These are phyloP conservation scores for Chrysanthemum makinoi DNA, from an alignment of 129 eudicot genomes.

Conservation along the genomic window DNA sequence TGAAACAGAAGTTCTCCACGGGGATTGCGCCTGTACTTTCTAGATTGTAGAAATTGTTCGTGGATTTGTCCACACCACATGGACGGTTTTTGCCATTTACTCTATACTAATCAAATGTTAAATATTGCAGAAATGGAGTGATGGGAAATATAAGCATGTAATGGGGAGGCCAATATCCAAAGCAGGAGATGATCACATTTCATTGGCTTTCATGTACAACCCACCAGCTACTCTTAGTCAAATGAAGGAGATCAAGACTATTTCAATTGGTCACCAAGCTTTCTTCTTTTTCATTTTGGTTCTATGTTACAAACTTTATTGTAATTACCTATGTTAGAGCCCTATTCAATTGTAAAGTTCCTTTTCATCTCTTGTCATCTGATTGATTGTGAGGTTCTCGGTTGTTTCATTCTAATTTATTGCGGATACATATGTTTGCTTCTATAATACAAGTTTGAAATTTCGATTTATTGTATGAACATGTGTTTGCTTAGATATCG, in stretches of 20 bases:
- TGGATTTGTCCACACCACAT: too few relatives aligned
- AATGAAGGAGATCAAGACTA: slow-evolving; percentile 6
- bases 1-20: too few relatives aligned
- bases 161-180: slow-evolving; percentile 73
- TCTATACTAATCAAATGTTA: too few relatives aligned
- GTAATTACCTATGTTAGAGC: slow-evolving; percentile 5
- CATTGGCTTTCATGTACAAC: slow-evolving; percentile 71
- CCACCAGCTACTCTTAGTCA: slow-evolving; percentile 22
- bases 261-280: slow-evolving; percentile 49
- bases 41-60: too few relatives aligned
- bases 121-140: slow-evolving; percentile 69
- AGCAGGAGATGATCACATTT: slow-evolving; percentile 38
- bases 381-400: not conserved
- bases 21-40: too few relatives aligned
- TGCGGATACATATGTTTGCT: not conserved
- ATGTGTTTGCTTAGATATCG: not conserved
- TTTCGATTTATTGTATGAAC: not conserved
- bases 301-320: slow-evolving; percentile 30
- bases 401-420: not conserved
- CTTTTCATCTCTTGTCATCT: not conserved
- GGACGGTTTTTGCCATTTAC: too few relatives aligned
- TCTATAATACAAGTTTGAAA: not conserved
- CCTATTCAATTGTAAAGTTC: slow-evolving; percentile 10
- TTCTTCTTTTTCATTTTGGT: slow-evolving; percentile 26
- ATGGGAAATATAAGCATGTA: slow-evolving; percentile 71